These are phyloP conservation scores for Gloeophyllum trabeum DNA, from an alignment of 768 basidiomycete species.

Conservation along the genomic window DNA sequence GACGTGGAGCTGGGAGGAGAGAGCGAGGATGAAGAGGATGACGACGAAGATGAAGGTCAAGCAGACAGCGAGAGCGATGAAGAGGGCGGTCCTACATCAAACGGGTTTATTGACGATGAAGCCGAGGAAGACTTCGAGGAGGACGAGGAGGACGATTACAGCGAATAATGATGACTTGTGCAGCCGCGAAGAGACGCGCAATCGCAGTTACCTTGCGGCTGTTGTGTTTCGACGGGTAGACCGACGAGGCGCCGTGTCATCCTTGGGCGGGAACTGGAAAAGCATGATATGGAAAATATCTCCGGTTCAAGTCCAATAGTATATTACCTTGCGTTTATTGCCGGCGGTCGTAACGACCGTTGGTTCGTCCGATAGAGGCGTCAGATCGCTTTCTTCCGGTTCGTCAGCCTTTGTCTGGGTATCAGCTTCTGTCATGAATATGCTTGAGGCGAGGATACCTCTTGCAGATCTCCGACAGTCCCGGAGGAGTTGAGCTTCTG, in stretches of 20 bases:
- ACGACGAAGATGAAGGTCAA: slow-evolving; percentile 34
- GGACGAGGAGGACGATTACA: slow-evolving; percentile 25
- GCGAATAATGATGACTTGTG: slow-evolving; percentile 1
- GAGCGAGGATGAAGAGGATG: slow-evolving; percentile 43
- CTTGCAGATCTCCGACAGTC: no score
- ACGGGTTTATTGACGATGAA: slow-evolving; percentile 53
- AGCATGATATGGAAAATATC: no score
- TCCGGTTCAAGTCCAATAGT: no score
- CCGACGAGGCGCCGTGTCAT: no score
- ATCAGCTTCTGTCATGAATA: no score
- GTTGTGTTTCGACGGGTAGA: no score
- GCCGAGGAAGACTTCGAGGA: slow-evolving; percentile 43
- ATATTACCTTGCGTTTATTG: not conserved
- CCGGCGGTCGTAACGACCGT: not conserved
- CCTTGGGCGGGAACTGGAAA: no score
- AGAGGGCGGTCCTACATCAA: slow-evolving; percentile 25
- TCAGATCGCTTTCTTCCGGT: not conserved
- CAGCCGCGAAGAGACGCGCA: no score
- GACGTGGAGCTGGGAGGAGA: slow-evolving; percentile 66
- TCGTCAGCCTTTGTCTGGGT: no score
- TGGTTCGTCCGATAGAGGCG: not conserved
- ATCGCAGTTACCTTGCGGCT: no score
- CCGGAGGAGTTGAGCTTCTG: slow-evolving; percentile 33
- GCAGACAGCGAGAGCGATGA: slow-evolving; percentile 28
- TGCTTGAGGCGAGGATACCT: no score